Conservation (phyloP, 768 basidiomycete species). For the Fibroporia radiculosa region DNA sequence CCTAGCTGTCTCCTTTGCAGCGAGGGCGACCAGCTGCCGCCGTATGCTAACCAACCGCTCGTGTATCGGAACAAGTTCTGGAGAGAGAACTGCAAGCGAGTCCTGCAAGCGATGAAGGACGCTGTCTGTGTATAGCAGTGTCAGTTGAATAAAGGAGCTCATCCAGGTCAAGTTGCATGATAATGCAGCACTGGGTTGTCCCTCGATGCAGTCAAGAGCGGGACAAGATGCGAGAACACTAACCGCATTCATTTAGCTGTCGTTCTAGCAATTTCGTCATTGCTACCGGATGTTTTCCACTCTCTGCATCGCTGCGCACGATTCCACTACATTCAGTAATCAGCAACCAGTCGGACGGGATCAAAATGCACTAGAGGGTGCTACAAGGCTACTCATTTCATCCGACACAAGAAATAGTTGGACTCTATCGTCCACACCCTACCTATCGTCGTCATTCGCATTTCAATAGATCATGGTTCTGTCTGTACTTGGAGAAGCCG, state of each 20-base stretch:
- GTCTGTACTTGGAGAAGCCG: background rate
- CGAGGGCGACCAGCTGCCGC: conserved; percentile 80
- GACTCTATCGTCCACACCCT: background rate
- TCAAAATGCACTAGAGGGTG: too few species aligned
- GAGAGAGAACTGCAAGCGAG: conserved; percentile 79
- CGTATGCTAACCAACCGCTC: conserved; percentile 82
- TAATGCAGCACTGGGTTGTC: too few species aligned
- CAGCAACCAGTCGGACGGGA: too few species aligned
- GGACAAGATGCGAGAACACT: conserved; percentile 28
- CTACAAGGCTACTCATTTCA: too few species aligned
- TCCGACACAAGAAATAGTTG: background rate
- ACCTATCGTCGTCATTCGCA: conserved; percentile 1
- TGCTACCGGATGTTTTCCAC: conserved; percentile 76
- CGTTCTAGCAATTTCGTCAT: conserved; percentile 85
- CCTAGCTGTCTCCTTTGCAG: conserved; percentile 78
- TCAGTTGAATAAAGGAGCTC: conserved; percentile 1
- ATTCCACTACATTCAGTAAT: conserved; percentile 40
- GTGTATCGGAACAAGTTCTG: conserved; percentile 83
- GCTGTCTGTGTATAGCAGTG: conserved; percentile 41
- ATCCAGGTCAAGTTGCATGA: background rate
- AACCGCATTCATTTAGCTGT: conserved; percentile 89
- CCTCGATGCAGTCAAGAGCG: too few species aligned
- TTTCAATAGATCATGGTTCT: background rate
- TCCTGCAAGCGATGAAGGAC: conserved; percentile 74
- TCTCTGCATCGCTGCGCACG: conserved; percentile 73